Evolutionary conservation across 164 flowering plant genomes (phyloP).

Genomic region (Pachysandra terminalis): DNA sequence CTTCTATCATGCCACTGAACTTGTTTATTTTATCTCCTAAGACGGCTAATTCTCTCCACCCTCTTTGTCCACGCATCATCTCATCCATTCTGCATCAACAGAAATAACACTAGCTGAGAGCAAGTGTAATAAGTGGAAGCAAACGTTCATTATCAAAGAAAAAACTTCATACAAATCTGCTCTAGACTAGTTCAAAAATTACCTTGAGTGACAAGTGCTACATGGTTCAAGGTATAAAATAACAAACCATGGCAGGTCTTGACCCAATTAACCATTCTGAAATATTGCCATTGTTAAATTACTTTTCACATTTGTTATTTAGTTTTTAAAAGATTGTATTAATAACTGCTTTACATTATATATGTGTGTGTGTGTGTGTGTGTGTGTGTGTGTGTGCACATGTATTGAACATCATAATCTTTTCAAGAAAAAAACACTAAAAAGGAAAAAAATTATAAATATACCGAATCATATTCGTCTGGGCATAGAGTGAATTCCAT

Average conservation of each 20-base stretch:
- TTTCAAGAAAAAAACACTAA: no score
- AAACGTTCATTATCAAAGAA: background rate
- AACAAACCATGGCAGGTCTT: no score
- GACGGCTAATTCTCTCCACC: slow-evolving; percentile 97
- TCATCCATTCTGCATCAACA: slow-evolving; percentile 87
- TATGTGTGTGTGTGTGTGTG: no score
- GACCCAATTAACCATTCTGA: background rate
- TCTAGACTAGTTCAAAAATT: background rate
- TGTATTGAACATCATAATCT: no score
- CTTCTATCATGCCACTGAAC: slow-evolving; percentile 95
- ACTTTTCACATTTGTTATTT: no score
- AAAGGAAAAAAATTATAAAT: no score
- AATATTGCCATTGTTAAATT: no score
- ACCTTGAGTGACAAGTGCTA: background rate
- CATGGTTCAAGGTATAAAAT: background rate
- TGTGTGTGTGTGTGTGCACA: no score
- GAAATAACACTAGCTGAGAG: background rate
- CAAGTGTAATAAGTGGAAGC: background rate
- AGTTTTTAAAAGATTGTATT: no score
- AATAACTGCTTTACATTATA: no score
- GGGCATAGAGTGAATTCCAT: no score
- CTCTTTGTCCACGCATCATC: slow-evolving; percentile 99
- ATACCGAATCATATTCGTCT: no score
- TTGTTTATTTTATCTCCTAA: slow-evolving; percentile 94
- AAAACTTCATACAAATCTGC: background rate